A percentile compares a stretch with the other conserved stretches of the same genome.
These are phyloP conservation scores for Naganishia sp. DNA, from an alignment of 1,284 basidiomycete genomes.

Conservation along the genomic window DNA sequence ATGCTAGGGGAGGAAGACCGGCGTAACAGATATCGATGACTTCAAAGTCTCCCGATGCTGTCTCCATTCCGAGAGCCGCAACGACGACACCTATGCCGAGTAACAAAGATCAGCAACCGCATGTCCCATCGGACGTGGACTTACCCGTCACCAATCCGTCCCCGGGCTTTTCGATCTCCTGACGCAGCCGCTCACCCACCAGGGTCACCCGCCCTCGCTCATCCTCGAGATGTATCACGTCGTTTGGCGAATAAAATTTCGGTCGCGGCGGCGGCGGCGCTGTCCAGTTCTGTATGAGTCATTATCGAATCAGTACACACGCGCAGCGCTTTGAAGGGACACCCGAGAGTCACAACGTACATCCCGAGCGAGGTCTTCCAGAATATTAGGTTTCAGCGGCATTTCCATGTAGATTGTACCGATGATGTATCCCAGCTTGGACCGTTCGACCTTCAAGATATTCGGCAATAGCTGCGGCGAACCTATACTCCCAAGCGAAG, in stretches of 20 bases:
- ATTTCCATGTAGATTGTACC: conserved; percentile 98
- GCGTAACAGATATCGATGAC: conserved; percentile 87
- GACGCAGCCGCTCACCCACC: conserved; percentile 65
- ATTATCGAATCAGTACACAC: background rate
- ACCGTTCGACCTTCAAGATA: conserved; percentile 84
- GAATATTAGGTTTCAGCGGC: conserved; percentile 95
- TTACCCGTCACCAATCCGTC: conserved; percentile 72
- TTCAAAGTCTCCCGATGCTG: conserved; percentile 84
- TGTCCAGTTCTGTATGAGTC: conserved; percentile 70
- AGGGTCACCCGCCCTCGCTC: conserved; percentile 89
- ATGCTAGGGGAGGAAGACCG: conserved; percentile 69
- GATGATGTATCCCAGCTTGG: conserved; percentile 82
- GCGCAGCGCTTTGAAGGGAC: background rate
- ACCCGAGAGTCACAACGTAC: conserved; percentile 58
- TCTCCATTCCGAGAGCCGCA: conserved; percentile 87
- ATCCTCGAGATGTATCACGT: conserved; percentile 88
- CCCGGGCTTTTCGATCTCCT: conserved; percentile 55
- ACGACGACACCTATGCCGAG: conserved; percentile 69
- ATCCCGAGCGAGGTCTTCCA: conserved; percentile 90
- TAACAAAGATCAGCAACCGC: background rate
- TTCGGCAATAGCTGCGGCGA: conserved; percentile 74
- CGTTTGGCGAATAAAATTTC: conserved; percentile 76
- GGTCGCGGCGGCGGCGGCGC: conserved; percentile 72
- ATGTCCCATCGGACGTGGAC: conserved; percentile 15
- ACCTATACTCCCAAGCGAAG: conserved; percentile 55